Evolutionary conservation across 805 yeast species (phyloP).

Genomic region (Kodamaea hsintzibuensis): DNA sequence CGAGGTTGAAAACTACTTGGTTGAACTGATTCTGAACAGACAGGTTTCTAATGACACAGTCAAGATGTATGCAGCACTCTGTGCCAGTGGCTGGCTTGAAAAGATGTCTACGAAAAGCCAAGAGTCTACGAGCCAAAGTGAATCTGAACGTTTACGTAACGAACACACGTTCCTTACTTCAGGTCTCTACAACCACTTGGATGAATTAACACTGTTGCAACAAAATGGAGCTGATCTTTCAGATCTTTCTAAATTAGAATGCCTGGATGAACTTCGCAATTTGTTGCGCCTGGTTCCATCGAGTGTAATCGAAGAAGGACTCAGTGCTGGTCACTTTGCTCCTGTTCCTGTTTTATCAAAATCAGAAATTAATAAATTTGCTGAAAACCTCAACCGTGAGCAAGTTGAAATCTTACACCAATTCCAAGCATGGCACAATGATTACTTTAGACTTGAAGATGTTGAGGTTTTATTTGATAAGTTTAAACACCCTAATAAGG

Average conservation of each 20-base stretch:
- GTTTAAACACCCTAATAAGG: background rate
- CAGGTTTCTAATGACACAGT: background rate
- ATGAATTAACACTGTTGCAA: background rate
- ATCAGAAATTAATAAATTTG: background rate
- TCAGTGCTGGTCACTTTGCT: slow-evolving; percentile 8
- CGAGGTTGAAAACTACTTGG: background rate
- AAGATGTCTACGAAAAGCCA: background rate
- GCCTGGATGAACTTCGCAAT: slow-evolving; percentile 1
- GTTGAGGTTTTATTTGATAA: background rate
- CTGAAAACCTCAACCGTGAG: background rate
- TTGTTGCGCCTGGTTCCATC: background rate
- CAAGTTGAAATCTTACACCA: background rate
- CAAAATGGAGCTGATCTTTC: background rate
- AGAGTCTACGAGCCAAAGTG: background rate
- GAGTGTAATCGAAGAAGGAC: slow-evolving; percentile 2
- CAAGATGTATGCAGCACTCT: slow-evolving; percentile 5
- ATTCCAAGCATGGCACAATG: slow-evolving; percentile 7
- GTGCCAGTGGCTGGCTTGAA: slow-evolving; percentile 11
- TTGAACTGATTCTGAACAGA: background rate
- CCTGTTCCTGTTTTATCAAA: background rate
- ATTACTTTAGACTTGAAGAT: slow-evolving; percentile 9
- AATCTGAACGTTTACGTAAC: background rate
- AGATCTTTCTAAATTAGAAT: background rate
- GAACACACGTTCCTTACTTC: slow-evolving; percentile 3
- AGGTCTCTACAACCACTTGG: slow-evolving; percentile 6